These are phyloP conservation scores for Crataegus laevigata DNA, from an alignment of 306 rosid genomes.

Conservation along the genomic window DNA sequence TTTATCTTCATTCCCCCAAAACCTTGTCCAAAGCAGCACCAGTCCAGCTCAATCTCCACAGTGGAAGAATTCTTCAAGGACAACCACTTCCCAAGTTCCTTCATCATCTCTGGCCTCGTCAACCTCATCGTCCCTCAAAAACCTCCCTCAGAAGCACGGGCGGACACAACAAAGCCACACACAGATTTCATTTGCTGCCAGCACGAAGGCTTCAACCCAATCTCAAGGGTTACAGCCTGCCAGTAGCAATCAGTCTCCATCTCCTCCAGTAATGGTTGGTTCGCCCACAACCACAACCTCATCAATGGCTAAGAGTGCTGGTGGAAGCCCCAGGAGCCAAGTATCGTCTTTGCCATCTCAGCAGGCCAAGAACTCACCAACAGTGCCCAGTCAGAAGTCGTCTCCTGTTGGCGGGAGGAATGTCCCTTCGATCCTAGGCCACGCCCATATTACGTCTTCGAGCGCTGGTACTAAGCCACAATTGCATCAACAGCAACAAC, in stretches of 20 bases:
- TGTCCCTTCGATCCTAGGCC: conserved; percentile 65
- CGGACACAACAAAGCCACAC: conserved; percentile 64
- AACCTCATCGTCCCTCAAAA: conserved; percentile 52
- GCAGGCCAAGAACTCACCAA: conserved; percentile 54
- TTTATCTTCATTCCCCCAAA: conserved; percentile 59
- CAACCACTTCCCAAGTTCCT: conserved; percentile 46
- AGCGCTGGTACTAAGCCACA: conserved; percentile 45
- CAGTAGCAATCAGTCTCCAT: conserved; percentile 59
- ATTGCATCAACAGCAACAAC: conserved; percentile 15
- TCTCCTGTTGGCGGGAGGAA: conserved; percentile 82
- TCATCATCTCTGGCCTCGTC: conserved; percentile 55
- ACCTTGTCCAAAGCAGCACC: conserved; percentile 60
- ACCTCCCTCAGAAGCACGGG: conserved; percentile 55
- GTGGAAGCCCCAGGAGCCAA: conserved; percentile 88
- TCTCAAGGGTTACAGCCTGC: conserved; percentile 53
- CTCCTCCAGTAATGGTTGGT: conserved; percentile 71
- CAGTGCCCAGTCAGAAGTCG: conserved; percentile 50
- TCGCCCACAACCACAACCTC: conserved; percentile 84
- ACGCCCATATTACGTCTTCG: conserved; percentile 48
- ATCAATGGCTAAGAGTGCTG: conserved; percentile 72
- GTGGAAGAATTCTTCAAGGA: conserved; percentile 73
- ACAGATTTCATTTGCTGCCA: conserved; percentile 82
- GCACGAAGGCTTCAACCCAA: conserved; percentile 50
- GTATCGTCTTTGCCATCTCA: conserved; percentile 57
- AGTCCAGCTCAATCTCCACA: conserved; percentile 72